phyloP scores from a whole-genome alignment of 2,329 filamentous ascomycete species.

The Cephalotrichum gorgonifer region DNA sequence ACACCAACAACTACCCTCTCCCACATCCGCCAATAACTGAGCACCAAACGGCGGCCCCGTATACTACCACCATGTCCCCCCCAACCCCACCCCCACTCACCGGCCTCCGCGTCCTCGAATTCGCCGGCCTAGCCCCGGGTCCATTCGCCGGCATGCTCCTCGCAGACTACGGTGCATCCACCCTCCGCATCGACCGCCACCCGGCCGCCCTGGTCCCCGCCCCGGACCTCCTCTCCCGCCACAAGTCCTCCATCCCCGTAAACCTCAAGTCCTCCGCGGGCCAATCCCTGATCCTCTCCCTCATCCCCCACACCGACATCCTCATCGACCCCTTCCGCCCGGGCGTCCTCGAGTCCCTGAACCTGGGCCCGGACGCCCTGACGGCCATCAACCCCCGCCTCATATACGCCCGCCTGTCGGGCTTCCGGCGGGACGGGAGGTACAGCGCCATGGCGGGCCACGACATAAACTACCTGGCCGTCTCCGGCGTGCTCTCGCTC shows the following conservation, averaged over 20 bases:
- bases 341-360: constrained; percentile 76
- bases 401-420: constrained; percentile 78
- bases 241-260: constrained; percentile 70
- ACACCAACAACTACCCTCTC: neutral
- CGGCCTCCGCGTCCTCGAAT: constrained; percentile 47
- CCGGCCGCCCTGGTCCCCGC: constrained; percentile 29
- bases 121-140: constrained; percentile 53
- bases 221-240: constrained; percentile 64
- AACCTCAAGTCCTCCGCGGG: constrained; percentile 64
- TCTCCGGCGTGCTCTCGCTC: constrained; percentile 68
- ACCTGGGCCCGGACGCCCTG: constrained; percentile 62
- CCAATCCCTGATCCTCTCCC: constrained; percentile 51
- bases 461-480: constrained; percentile 93
- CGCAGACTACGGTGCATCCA: constrained; percentile 78
- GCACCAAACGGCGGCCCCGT: neutral
- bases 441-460: constrained; percentile 87
- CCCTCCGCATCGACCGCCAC: constrained; percentile 73
- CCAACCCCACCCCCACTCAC: constrained; percentile 10
- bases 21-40: constrained; percentile 12
- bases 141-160: constrained; percentile 85
- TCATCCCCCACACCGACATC: constrained; percentile 59
- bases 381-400: constrained; percentile 60
- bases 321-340: constrained; percentile 91
- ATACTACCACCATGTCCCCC: neutral
- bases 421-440: constrained; percentile 77